A percentile compares a stretch with the other conserved stretches of the same genome.
Evolutionary conservation across 805 yeast species (phyloP).

Genomic region (Wickerhamomyces strasburgensis): DNA sequence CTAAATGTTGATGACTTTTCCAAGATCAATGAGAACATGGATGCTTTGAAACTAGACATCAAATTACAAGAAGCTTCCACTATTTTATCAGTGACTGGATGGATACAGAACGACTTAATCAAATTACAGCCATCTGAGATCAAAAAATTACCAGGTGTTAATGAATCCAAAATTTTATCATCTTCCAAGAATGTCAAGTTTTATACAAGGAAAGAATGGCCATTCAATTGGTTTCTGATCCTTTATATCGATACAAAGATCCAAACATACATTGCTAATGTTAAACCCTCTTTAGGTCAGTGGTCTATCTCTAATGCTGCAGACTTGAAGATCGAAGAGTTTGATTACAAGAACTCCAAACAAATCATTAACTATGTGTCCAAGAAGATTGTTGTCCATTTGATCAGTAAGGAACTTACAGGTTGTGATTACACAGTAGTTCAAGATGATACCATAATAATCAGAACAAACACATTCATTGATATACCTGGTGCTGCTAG

Average conservation of each 20-base stretch:
- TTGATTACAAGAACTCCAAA: constrained; percentile 24
- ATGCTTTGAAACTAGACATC: constrained; percentile 14
- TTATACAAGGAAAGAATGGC: constrained; percentile 32
- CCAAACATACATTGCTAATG: constrained; percentile 32
- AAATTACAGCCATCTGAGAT: constrained; percentile 45
- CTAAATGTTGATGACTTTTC: constrained; percentile 24
- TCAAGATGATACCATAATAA: constrained; percentile 20
- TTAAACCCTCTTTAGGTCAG: constrained; percentile 15
- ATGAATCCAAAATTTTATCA: constrained; percentile 1
- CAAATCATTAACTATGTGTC: constrained; percentile 10
- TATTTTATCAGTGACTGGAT: constrained; percentile 59
- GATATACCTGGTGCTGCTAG: constrained; percentile 33
- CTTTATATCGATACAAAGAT: constrained; percentile 27
- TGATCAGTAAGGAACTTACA: constrained; percentile 14
- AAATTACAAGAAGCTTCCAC: constrained; percentile 43
- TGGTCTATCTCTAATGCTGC: constrained; percentile 7
- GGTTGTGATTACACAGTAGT: constrained; percentile 6
- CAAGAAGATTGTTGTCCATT: constrained; percentile 17
- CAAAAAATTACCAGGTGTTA: constrained; percentile 19
- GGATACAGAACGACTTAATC: constrained; percentile 59
- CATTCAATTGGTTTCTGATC: constrained; percentile 34
- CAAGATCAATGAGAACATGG: constrained; percentile 20
- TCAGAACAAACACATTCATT: constrained; percentile 33
- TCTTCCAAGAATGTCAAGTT: constrained; percentile 27
- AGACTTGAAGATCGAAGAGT: constrained; percentile 11